These are phyloP conservation scores for Fonsecaea pedrosoi DNA, from an alignment of 2,329 filamentous ascomycete species.

Conservation along the genomic window DNA sequence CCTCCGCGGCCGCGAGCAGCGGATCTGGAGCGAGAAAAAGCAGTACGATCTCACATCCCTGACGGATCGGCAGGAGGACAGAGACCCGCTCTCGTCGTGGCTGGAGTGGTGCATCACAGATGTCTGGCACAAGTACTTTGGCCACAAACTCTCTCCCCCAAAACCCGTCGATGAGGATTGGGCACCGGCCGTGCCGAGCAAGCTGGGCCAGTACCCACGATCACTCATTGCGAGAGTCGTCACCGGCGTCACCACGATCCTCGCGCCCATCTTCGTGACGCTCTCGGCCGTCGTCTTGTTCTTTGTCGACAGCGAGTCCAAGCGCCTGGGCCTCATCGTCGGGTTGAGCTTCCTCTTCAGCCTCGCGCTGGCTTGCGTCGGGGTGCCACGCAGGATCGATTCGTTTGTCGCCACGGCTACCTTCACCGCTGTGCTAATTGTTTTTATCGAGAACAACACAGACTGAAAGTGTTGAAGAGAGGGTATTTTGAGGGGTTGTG, in stretches of 20 bases:
- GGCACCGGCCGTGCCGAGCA: slow-evolving; percentile 1
- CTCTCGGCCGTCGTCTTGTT: slow-evolving; percentile 43
- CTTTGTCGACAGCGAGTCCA: slow-evolving; percentile 37
- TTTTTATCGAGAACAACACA: slow-evolving; percentile 23
- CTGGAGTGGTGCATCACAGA: slow-evolving; percentile 15
- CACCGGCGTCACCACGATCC: slow-evolving; percentile 39
- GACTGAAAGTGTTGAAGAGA: not conserved
- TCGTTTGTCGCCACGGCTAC: slow-evolving; percentile 44
- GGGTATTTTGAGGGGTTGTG: not conserved
- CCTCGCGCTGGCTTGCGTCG: slow-evolving; percentile 39
- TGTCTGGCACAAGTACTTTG: slow-evolving; percentile 14
- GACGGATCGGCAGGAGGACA: not conserved
- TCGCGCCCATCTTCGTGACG: slow-evolving; percentile 43
- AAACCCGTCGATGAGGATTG: slow-evolving; percentile 6
- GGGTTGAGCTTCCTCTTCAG: slow-evolving; percentile 42
- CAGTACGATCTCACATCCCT: slow-evolving; percentile 25
- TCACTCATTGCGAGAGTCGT: slow-evolving; percentile 18
- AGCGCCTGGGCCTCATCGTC: slow-evolving; percentile 40
- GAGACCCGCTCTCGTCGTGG: slow-evolving; percentile 16
- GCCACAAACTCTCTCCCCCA: not conserved
- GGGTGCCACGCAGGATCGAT: slow-evolving; percentile 41
- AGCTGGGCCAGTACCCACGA: slow-evolving; percentile 10
- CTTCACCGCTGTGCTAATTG: slow-evolving; percentile 33
- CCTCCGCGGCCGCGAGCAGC: slow-evolving; percentile 5
- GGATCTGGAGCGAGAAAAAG: slow-evolving; percentile 8